phyloP scores from a whole-genome alignment of 495 filamentous ascomycete species.

The Bathelium albidoporum region DNA sequence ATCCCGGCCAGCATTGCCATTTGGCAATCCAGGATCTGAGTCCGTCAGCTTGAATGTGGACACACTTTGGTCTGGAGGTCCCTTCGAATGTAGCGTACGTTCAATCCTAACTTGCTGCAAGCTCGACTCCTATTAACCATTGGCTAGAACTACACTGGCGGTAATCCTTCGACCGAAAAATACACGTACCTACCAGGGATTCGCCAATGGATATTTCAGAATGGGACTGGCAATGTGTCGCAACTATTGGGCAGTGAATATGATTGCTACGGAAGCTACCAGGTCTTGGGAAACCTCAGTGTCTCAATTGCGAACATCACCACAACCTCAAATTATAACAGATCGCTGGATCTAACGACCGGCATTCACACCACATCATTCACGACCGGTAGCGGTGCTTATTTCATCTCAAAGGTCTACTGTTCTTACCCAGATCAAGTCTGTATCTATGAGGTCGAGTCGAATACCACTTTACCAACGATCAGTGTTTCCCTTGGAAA shows the following conservation, averaged over 20 bases:
- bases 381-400: conserved; percentile 11
- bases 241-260: conserved; percentile 31
- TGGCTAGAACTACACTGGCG: conserved; percentile 32
- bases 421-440: conserved; percentile 42
- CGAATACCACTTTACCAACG: conserved; percentile 26
- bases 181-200: conserved; percentile 33
- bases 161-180: conserved; percentile 33
- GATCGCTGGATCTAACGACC: conserved; percentile 35
- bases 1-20: conserved; percentile 26
- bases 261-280: conserved; percentile 36
- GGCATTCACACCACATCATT: conserved; percentile 33
- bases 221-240: conserved; percentile 36
- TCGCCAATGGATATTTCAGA: conserved; percentile 36
- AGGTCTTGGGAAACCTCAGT: conserved; percentile 37
- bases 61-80: conserved; percentile 38
- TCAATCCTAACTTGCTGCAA: neutral
- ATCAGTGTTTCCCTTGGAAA: conserved; percentile 31
- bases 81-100: conserved; percentile 28
- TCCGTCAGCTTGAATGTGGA: conserved; percentile 38
- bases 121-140: neutral
- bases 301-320: conserved; percentile 27
- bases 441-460: conserved; percentile 37
- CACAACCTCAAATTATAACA: conserved; percentile 28
- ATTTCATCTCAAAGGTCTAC: conserved; percentile 25
- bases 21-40: conserved; percentile 30